Percentiles rank a stretch among this genome's conserved stretches.
Evolutionary conservation across 73 alveolate genomes (phyloP).

Genomic region (Tetrahymena elliotti): DNA sequence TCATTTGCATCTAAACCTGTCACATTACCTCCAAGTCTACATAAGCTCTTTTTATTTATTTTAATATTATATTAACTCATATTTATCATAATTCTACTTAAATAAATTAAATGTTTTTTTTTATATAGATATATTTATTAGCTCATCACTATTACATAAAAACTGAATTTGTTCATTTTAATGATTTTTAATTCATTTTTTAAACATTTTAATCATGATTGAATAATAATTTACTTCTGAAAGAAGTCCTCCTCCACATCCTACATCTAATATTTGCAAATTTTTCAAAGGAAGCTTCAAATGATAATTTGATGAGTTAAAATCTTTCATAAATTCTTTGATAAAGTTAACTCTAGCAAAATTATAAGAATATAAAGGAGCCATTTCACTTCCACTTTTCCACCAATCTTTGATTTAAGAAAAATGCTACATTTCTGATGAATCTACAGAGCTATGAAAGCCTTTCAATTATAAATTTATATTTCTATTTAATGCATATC

Average conservation of each 20-base stretch:
- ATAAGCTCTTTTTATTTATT: neutral
- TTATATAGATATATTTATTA: too few species aligned
- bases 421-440: neutral
- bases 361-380: slow-evolving; percentile 22
- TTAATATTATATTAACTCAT: too few species aligned
- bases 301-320: neutral
- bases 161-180: too few species aligned
- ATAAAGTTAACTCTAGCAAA: slow-evolving; percentile 21
- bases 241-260: slow-evolving; percentile 80
- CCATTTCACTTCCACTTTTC: slow-evolving; percentile 31
- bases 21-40: slow-evolving; percentile 46
- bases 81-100: too few species aligned
- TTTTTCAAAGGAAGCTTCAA: neutral
- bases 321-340: slow-evolving; percentile 7
- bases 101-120: too few species aligned
- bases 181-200: neutral
- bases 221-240: slow-evolving; percentile 46
- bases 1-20: slow-evolving; percentile 68
- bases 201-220: neutral
- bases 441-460: neutral
- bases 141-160: too few species aligned
- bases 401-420: neutral
- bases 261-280: slow-evolving; percentile 54
- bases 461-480: neutral
- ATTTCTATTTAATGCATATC: neutral